Conservation (phyloP, 805 yeast genomes). For the Grigorovia jiainica region DNA sequence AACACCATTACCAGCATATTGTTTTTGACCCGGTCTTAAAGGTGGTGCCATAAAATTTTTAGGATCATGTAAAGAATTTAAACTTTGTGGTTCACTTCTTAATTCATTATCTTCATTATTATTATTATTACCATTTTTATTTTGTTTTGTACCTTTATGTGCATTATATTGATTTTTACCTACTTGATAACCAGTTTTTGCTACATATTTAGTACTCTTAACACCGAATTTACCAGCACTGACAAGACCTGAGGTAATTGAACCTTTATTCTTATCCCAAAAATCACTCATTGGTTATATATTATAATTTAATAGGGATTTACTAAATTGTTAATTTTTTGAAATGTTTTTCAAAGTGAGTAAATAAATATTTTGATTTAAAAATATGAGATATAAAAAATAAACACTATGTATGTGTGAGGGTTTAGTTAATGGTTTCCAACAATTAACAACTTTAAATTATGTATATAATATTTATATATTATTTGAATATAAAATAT, state of each 20-base stretch:
- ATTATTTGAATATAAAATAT: too few species aligned
- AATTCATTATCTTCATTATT: conserved; percentile 4
- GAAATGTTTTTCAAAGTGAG: background rate
- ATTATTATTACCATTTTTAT: conserved; percentile 6
- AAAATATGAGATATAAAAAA: background rate
- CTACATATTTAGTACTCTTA: conserved; percentile 33
- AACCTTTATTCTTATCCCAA: conserved; percentile 36
- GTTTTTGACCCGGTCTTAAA: conserved; percentile 30
- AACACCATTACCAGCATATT: conserved; percentile 20
- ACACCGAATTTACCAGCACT: conserved; percentile 31
- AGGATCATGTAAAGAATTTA: conserved; percentile 11
- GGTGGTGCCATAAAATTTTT: conserved; percentile 32
- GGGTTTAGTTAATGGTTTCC: too few species aligned
- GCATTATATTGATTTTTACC: conserved; percentile 28
- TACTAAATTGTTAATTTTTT: background rate
- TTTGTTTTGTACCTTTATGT: conserved; percentile 3
- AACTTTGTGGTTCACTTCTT: conserved; percentile 7
- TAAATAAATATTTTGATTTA: background rate
- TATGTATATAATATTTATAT: too few species aligned
- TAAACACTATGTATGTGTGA: background rate
- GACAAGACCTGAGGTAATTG: conserved; percentile 29
- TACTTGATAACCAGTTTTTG: conserved; percentile 34
- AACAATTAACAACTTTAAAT: too few species aligned
- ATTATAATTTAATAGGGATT: too few species aligned
- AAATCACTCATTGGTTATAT: conserved; percentile 27